Evolutionary conservation across 2,329 filamentous ascomycete genomes (phyloP).

Genomic region (Colletotrichum trifolii): DNA sequence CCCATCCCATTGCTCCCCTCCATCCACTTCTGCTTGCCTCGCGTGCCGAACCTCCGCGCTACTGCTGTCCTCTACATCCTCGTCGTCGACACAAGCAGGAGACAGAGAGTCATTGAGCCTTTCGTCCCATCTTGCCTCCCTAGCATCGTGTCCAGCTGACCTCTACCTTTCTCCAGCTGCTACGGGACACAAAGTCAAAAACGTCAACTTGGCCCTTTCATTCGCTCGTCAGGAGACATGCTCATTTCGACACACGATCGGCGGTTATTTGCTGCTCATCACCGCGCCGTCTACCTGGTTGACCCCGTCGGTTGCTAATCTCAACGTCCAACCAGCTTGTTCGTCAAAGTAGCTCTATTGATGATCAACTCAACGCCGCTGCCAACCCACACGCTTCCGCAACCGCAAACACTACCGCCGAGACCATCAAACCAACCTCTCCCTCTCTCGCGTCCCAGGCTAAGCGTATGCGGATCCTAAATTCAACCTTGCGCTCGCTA

Average conservation of each 20-base stretch:
- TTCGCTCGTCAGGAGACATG: constrained; percentile 7
- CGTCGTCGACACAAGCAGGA: constrained; percentile 6
- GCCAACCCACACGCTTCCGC: background rate
- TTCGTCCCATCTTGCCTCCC: constrained; percentile 20
- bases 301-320: constrained; percentile 17
- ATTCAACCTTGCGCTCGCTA: background rate
- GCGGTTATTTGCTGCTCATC: constrained; percentile 27
- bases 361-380: background rate
- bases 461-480: background rate
- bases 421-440: background rate
- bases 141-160: constrained; percentile 33
- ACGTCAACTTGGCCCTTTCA: constrained; percentile 14
- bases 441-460: background rate
- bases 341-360: constrained; percentile 1
- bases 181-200: constrained; percentile 30
- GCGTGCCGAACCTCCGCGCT: constrained; percentile 27
- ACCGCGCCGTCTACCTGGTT: constrained; percentile 26
- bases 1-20: constrained; percentile 19
- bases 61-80: constrained; percentile 6
- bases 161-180: constrained; percentile 33
- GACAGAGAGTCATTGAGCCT: background rate
- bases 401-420: background rate
- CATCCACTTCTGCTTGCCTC: constrained; percentile 4
- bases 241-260: constrained; percentile 30
- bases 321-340: background rate